Evolutionary conservation across 495 filamentous ascomycete genomes (phyloP).

Genomic region (Trichoderma orchidacearum): DNA sequence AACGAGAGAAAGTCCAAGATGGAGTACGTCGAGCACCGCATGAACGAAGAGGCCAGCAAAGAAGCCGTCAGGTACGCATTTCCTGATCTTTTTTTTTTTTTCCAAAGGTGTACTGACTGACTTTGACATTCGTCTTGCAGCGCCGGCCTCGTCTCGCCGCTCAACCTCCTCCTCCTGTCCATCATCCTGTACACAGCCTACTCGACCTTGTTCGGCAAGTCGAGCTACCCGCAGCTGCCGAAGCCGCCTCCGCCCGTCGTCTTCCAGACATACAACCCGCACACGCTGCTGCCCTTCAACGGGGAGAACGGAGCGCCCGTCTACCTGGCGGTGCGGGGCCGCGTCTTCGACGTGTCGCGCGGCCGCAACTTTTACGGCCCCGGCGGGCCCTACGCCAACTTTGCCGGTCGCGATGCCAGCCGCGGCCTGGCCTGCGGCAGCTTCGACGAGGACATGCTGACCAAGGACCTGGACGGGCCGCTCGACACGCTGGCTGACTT

Average conservation of each 20-base stretch:
- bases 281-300: constrained; percentile 75
- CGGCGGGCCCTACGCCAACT: constrained; percentile 85
- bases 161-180: constrained; percentile 63
- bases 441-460: constrained; percentile 95
- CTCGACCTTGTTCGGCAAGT: constrained; percentile 45
- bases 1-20: no score
- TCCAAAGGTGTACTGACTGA: no score
- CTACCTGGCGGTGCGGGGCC: constrained; percentile 71
- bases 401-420: constrained; percentile 87
- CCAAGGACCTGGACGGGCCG: constrained; percentile 76
- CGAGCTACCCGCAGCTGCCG: constrained; percentile 40
- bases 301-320: constrained; percentile 61
- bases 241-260: constrained; percentile 61
- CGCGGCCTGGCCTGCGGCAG: constrained; percentile 81
- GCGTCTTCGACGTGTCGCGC: constrained; percentile 74
- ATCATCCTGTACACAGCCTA: constrained; percentile 59
- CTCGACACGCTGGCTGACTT: constrained; percentile 71
- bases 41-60: constrained; percentile 32
- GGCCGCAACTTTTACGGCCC: constrained; percentile 90
- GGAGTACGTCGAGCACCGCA: constrained; percentile 43
- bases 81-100: constrained; percentile 11
- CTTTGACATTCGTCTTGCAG: no score
- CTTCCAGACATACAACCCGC: constrained; percentile 85
- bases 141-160: constrained; percentile 55
- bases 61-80: constrained; percentile 4